A percentile compares a stretch with the other conserved stretches of the same genome.
These are phyloP conservation scores for Fusarium mangiferae DNA, from an alignment of 2,329 filamentous ascomycete species.

Conservation along the genomic window DNA sequence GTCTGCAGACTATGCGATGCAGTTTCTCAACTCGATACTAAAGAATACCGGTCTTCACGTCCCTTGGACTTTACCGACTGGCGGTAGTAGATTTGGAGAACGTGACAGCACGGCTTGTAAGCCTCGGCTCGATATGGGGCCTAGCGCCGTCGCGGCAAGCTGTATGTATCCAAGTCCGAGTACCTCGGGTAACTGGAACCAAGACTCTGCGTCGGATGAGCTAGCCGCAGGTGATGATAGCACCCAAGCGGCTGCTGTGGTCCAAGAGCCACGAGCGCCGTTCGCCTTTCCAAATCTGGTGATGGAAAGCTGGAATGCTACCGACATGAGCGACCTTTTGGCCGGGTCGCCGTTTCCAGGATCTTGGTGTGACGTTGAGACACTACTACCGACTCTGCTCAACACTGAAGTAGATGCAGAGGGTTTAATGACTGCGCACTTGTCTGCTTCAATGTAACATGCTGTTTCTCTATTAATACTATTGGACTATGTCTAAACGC, in stretches of 20 bases:
- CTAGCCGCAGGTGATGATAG: background rate
- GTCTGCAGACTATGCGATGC: background rate
- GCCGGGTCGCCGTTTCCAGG: background rate
- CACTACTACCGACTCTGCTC: background rate
- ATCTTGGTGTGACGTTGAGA: background rate
- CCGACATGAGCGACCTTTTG: background rate
- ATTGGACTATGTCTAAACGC: background rate
- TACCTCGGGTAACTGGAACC: background rate
- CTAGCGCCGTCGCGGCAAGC: background rate
- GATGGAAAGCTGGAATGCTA: background rate
- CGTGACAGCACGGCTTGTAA: background rate
- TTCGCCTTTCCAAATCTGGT: background rate
- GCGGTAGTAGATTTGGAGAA: background rate
- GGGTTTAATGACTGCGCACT: background rate
- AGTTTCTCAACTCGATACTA: background rate
- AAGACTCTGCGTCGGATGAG: background rate
- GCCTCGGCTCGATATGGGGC: background rate
- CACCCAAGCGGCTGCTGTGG: background rate
- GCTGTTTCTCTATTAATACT: background rate
- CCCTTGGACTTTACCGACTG: background rate
- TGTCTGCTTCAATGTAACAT: background rate
- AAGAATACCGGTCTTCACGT: background rate
- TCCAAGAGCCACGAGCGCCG: background rate
- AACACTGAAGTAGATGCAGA: background rate
- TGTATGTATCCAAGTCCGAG: background rate